Conservation (phyloP, 192 early-diverging fungal genomes). For the Rhizophagus clarus region DNA sequence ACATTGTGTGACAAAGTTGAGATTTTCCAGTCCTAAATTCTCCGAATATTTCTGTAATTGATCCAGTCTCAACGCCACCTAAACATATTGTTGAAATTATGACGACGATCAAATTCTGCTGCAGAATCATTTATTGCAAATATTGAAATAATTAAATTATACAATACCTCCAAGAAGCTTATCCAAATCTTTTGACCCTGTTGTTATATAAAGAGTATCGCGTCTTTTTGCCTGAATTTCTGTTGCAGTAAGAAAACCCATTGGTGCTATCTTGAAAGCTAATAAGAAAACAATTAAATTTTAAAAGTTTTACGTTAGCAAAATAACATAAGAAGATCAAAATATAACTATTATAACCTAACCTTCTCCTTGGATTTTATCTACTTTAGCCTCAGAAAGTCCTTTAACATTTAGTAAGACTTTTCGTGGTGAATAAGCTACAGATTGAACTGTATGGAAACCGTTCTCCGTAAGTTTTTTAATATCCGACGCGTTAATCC, state of each 20-base stretch:
- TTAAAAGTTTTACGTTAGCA: neutral
- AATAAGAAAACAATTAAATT: slow-evolving; percentile 24
- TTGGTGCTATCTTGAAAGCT: slow-evolving; percentile 90
- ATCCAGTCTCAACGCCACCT: slow-evolving; percentile 92
- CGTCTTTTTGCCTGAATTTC: slow-evolving; percentile 83
- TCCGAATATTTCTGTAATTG: slow-evolving; percentile 97
- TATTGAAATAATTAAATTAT: neutral
- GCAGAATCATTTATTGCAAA: too few species aligned
- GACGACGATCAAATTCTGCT: too few species aligned
- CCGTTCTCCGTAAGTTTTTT: slow-evolving; percentile 89
- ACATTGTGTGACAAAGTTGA: slow-evolving; percentile 93
- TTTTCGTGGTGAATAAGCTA: slow-evolving; percentile 94
- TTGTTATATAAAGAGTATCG: slow-evolving; percentile 82
- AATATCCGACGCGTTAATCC: slow-evolving; percentile 69
- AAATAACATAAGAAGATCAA: neutral
- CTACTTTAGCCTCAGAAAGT: slow-evolving; percentile 93
- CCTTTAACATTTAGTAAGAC: slow-evolving; percentile 86
- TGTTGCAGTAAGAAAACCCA: slow-evolving; percentile 94
- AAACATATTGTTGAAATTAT: neutral
- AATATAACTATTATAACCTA: neutral
- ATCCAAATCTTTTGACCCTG: slow-evolving; percentile 91
- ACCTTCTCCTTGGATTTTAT: slow-evolving; percentile 92
- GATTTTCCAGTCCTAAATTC: slow-evolving; percentile 99
- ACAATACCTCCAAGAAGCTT: slow-evolving; percentile 79
- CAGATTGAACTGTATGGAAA: slow-evolving; percentile 87